phyloP scores from a whole-genome alignment of 306 rosid genomes.

The Mimosa pudica region DNA sequence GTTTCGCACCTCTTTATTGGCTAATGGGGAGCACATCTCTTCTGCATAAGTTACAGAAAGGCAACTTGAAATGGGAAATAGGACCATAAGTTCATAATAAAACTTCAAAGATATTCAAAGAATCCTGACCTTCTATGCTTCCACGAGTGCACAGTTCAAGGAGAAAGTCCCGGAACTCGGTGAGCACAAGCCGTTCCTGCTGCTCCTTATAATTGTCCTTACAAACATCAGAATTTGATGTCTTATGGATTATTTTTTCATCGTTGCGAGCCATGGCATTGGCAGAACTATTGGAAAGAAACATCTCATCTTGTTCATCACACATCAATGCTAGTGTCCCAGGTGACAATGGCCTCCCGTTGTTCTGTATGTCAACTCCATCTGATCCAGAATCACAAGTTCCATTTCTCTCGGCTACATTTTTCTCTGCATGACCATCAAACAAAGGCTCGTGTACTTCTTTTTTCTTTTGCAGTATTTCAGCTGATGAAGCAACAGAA shows the following conservation, averaged over 20 bases:
- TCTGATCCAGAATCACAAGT: conserved; percentile 39
- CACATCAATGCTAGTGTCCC: conserved; percentile 79
- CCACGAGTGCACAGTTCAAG: conserved; percentile 58
- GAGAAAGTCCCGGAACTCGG: conserved; percentile 63
- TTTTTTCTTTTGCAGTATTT: conserved; percentile 39
- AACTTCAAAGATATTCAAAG: conserved; percentile 2
- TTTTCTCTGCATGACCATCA: conserved; percentile 36
- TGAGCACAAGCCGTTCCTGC: conserved; percentile 68
- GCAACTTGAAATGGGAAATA: conserved; percentile 14
- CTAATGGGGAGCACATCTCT: conserved; percentile 6
- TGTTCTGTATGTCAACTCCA: conserved; percentile 43
- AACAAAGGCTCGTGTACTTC: conserved; percentile 35
- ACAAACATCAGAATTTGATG: conserved; percentile 44
- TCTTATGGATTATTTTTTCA: conserved; percentile 43
- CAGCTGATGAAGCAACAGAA: conserved; percentile 44
- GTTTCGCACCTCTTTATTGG: conserved; percentile 28
- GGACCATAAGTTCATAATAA: conserved; percentile 3
- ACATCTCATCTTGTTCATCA: conserved; percentile 61
- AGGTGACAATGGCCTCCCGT: conserved; percentile 62
- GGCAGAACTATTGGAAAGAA: conserved; percentile 47
- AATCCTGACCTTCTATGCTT: conserved; percentile 60
- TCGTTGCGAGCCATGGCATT: conserved; percentile 33
- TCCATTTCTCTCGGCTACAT: conserved; percentile 41
- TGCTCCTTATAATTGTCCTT: conserved; percentile 56
- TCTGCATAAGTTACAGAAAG: conserved; percentile 44